Percentiles rank a stretch among this genome's conserved stretches.
These are phyloP conservation scores for Tulasnella calospora DNA, from an alignment of 768 basidiomycete genomes.

Conservation along the genomic window DNA sequence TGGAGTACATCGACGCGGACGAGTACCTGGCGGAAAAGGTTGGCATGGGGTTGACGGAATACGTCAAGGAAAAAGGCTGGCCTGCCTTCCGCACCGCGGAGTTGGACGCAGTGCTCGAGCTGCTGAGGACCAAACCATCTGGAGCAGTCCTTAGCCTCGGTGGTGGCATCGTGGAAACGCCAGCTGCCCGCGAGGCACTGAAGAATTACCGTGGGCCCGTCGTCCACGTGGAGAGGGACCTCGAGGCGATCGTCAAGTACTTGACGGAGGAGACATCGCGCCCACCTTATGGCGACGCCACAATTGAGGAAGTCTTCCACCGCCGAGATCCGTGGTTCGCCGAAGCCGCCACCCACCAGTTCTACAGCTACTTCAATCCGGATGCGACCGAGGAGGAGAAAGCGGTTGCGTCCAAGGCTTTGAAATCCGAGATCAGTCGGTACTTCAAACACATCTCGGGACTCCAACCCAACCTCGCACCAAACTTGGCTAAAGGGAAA, in stretches of 20 bases:
- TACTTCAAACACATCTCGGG: constrained; percentile 91
- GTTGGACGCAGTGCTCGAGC: constrained; percentile 57
- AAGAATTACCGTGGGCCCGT: constrained; percentile 62
- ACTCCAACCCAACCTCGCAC: constrained; percentile 55
- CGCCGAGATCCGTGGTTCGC: constrained; percentile 83
- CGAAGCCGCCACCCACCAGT: constrained; percentile 76
- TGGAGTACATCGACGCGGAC: constrained; percentile 83
- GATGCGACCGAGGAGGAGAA: constrained; percentile 13
- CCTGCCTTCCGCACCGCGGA: constrained; percentile 82
- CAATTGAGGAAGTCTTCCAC: constrained; percentile 74
- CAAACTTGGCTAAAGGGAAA: constrained; percentile 46
- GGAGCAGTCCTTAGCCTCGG: constrained; percentile 83
- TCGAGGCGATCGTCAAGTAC: constrained; percentile 77
- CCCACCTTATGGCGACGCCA: constrained; percentile 78
- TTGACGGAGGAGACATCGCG: constrained; percentile 68
- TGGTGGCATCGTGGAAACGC: constrained; percentile 89
- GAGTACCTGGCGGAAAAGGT: constrained; percentile 63
- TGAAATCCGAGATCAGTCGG: constrained; percentile 55
- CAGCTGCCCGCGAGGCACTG: constrained; percentile 65
- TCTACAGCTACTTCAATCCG: constrained; percentile 61
- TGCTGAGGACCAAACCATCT: constrained; percentile 52
- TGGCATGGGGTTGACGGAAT: constrained; percentile 60
- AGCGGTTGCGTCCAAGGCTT: not conserved
- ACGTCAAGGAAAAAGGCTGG: constrained; percentile 83
- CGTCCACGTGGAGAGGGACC: constrained; percentile 74